Base-by-base conservation (phyloP, 208 protist genomes). In the Vickermania ingenoplastis region DNA sequence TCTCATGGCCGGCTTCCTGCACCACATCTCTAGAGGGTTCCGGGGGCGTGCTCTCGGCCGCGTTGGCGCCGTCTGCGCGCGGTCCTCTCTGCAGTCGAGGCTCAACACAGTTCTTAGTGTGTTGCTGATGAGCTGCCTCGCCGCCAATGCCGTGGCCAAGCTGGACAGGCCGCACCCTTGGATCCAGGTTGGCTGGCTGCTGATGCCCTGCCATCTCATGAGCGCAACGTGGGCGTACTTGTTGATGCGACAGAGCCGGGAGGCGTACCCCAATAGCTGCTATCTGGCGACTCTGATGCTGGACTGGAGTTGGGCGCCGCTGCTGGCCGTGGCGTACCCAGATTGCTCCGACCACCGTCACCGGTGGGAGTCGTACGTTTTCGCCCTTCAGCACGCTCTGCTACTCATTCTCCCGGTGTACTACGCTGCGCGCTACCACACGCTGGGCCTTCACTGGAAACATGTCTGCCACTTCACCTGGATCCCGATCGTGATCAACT, bases 131-230 rank as follows among this genome's bases (percentile, higher is more conserved):
- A 30, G 61, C 23, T 84, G 75, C 53, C 75, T 80, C 45, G 31
- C 53, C 14, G 50, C 51, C 30, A 80, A 91, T 45, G 65, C 83
- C 31, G 64, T 75, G 31, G 61, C 66, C 1, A 91, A 91, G 65
- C 51, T 41, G 3, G 52, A 57, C 21, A 69, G 84, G 0, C 70
- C 73, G 26, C 62, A 76, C 51, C 79, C 80, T 24, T 61, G 88
- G n/a, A 71, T 91, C n/a, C 84, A 91, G 65, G 62, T 91, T 3
- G 72, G 75, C 22, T 91, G 84, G 84, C 61, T 91, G 54, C 59
- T 91, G 24, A 91, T 91, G 84, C 84, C 84, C 22, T 91, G 84
- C 72, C 84, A 91, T 59, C 28, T 91, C 41, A 77, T 81, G 31
- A 85, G 78, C 4, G 60, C 73, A 4, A 55, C 70, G 27, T 91